A percentile compares a stretch with the other conserved stretches of the same genome.
Evolutionary conservation across 345 rosid genomes (phyloP).

Genomic region (Hypericum androsaemum): DNA sequence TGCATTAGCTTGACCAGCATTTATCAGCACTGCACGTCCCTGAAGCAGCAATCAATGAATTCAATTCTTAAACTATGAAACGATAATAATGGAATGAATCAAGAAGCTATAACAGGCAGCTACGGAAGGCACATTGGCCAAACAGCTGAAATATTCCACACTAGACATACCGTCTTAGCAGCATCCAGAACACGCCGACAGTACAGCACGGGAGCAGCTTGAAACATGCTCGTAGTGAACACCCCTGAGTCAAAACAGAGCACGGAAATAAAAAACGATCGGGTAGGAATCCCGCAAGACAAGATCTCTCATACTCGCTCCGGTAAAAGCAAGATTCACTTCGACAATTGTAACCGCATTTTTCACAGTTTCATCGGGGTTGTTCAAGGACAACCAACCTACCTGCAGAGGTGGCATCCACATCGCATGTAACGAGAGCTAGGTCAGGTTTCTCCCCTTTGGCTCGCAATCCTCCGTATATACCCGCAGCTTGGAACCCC

Average conservation of each 20-base stretch:
- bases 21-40: constrained; percentile 91
- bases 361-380: too few species aligned
- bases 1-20: constrained; percentile 99
- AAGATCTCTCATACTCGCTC: too few species aligned
- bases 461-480: constrained; percentile 80
- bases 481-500: constrained; percentile 81
- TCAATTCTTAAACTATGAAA: too few species aligned
- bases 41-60: constrained; percentile 15
- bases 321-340: too few species aligned
- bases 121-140: too few species aligned
- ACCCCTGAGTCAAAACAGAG: constrained; percentile 38
- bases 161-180: constrained; percentile 39
- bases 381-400: background rate
- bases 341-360: too few species aligned
- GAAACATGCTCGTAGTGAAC: constrained; percentile 75
- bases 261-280: background rate
- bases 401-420: constrained; percentile 77
- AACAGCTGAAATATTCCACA: too few species aligned
- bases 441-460: constrained; percentile 84
- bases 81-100: background rate
- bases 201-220: constrained; percentile 88
- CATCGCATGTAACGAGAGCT: constrained; percentile 80
- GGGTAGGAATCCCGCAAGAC: background rate
- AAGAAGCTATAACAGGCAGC: background rate
- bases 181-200: constrained; percentile 51